These are phyloP conservation scores for Kodamaea nitidulidarum DNA, from an alignment of 805 yeast genomes.

Conservation along the genomic window DNA sequence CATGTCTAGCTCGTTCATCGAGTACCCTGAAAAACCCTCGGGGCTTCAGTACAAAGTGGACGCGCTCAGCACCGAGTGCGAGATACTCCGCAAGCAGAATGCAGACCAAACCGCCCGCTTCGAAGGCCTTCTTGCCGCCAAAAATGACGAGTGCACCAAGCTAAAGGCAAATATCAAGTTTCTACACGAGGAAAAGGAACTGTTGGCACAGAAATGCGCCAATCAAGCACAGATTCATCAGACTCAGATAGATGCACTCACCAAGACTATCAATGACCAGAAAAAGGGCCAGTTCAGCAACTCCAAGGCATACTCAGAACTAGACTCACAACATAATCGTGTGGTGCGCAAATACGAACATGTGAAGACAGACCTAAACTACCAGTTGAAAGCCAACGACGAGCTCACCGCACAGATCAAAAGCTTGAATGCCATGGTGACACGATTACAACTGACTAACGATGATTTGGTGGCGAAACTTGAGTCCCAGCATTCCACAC, in stretches of 20 bases:
- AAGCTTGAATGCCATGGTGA: constrained; percentile 24
- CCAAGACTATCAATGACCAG: constrained; percentile 17
- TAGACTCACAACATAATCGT: constrained; percentile 20
- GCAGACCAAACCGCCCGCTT: constrained; percentile 19
- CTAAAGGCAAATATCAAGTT: constrained; percentile 36
- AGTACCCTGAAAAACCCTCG: constrained; percentile 21
- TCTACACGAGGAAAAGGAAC: constrained; percentile 31
- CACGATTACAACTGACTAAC: constrained; percentile 26
- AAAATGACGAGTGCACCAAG: constrained; percentile 29
- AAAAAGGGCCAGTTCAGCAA: constrained; percentile 16
- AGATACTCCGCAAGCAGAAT: constrained; percentile 26
- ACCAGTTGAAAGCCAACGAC: constrained; percentile 30
- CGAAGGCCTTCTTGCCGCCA: constrained; percentile 28
- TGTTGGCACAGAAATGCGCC: constrained; percentile 27
- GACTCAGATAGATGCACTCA: constrained; percentile 16
- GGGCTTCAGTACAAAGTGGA: constrained; percentile 32
- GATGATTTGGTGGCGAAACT: constrained; percentile 29
- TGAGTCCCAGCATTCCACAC: constrained; percentile 20
- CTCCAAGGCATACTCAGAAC: constrained; percentile 13
- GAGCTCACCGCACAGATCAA: constrained; percentile 38
- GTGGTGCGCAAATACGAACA: constrained; percentile 27
- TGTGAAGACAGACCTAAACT: constrained; percentile 32
- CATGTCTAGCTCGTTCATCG: constrained; percentile 21
- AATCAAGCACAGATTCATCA: constrained; percentile 28
- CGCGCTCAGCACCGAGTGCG: constrained; percentile 31